Base-by-base conservation (phyloP, 75 land plant genomes). In the Cryptomeria japonica region DNA sequence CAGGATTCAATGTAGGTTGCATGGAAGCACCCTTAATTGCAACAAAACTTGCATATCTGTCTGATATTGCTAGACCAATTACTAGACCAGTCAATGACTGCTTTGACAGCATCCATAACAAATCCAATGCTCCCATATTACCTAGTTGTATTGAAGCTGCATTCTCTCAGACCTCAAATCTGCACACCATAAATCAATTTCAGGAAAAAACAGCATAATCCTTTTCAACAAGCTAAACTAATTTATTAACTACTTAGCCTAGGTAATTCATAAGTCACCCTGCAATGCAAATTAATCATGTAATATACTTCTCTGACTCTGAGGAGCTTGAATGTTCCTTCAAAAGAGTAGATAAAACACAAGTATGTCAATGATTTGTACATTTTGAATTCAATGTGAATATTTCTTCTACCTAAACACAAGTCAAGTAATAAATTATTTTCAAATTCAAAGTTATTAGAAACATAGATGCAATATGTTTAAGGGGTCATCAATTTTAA, bases 1-100 rank as follows among this genome's bases (percentile, higher is more conserved):
- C 88, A 1, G 96, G 93, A 77, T 92, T 88, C 13, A 97, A 89
- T 28, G 99, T 96, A 32, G 99, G 98, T 84, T 93, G 90, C 96
- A 96, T 96, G 31, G 98, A 95, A 22, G 55, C 76, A 8, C 99
- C 99, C 7, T 90, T 90, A 38, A 96, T 91, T 32, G 90, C 87
- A 58, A 82, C 87, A 73, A 96, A 42, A 85, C 93, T 95, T 36
- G 90, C 96, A 87, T 89, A 91, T 85, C 93, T 90, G 89, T 97
- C 98, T 38, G 96, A 89, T 64, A 97, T 58, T 18, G 99, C 95
- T 11, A 93, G 37, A 19, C 92, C 90, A 38, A 96, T 85, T 10
- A 96, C 37, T 18, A 90, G 91, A 51, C 89, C 91, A 3, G 93
- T 89, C 36, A 92, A 47, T 82, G 42, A 85, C 77, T 87, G 89